Evolutionary conservation across 768 basidiomycete species (phyloP).

Genomic region (Filobasidium floriforme): DNA sequence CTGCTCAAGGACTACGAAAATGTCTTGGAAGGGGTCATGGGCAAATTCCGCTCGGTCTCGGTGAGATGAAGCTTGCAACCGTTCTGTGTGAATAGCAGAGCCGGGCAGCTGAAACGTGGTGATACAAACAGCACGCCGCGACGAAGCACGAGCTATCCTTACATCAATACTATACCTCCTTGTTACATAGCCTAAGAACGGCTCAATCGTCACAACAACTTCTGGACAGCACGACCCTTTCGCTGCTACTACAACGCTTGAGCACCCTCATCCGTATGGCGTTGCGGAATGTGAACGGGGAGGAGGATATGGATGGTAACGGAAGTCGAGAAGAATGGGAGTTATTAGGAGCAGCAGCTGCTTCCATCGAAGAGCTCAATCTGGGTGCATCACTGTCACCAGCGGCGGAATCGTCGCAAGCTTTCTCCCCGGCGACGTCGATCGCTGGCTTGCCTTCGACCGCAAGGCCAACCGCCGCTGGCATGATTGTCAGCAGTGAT

Average conservation of each 20-base stretch:
- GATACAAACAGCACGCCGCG: conserved; percentile 62
- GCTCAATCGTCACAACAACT: conserved; percentile 46
- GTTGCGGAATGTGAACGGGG: conserved; percentile 55
- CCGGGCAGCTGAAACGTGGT: neutral
- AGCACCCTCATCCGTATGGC: conserved; percentile 64
- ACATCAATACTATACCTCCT: conserved; percentile 78
- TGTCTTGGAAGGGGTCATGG: conserved; percentile 93
- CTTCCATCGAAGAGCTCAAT: conserved; percentile 3
- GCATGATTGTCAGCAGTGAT: too few relatives aligned
- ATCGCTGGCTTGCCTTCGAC: conserved; percentile 5
- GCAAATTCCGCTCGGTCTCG: conserved; percentile 84
- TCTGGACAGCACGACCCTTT: conserved; percentile 55
- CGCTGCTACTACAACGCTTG: conserved; percentile 64
- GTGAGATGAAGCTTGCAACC: conserved; percentile 49
- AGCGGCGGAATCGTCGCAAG: neutral
- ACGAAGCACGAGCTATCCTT: conserved; percentile 81
- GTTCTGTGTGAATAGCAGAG: neutral
- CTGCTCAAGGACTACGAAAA: conserved; percentile 90
- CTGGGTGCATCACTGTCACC: neutral
- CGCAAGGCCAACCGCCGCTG: conserved; percentile 1
- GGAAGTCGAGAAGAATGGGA: conserved; percentile 18
- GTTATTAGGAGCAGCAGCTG: neutral
- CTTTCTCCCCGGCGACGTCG: neutral
- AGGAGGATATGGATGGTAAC: conserved; percentile 45
- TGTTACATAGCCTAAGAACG: conserved; percentile 52